A percentile compares a stretch with the other conserved stretches of the same genome.
phyloP scores from a whole-genome alignment of 345 rosid species.

The Linum usitatissimum region DNA sequence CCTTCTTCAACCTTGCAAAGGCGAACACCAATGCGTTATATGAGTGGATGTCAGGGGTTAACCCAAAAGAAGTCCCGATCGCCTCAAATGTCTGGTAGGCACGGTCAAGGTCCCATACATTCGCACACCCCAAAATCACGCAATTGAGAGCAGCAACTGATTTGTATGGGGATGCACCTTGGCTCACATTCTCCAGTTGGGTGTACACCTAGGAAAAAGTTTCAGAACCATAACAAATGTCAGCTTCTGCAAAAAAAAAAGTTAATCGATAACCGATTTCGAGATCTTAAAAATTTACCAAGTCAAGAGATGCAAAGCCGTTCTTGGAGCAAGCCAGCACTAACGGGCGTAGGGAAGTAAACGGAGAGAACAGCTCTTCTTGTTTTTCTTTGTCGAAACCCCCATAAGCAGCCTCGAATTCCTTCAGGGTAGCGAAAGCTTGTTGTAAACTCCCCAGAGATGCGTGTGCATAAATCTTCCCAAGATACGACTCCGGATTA shows the following conservation, averaged over 20 bases:
- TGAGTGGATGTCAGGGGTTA: slow-evolving; percentile 75
- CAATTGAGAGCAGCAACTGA: slow-evolving; percentile 93
- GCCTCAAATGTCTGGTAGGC: slow-evolving; percentile 97
- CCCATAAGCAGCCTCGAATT: slow-evolving; percentile 57
- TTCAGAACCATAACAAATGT: background rate
- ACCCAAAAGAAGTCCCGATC: slow-evolving; percentile 57
- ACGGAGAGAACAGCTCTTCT: slow-evolving; percentile 79
- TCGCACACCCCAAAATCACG: slow-evolving; percentile 83
- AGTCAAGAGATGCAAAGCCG: slow-evolving; percentile 78
- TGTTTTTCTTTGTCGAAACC: slow-evolving; percentile 26
- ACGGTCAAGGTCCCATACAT: slow-evolving; percentile 90
- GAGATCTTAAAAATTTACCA: slow-evolving; percentile 28
- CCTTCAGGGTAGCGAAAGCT: slow-evolving; percentile 57
- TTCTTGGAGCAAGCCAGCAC: slow-evolving; percentile 77
- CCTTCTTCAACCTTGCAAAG: slow-evolving; percentile 88
- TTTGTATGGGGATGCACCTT: slow-evolving; percentile 64
- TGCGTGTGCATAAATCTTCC: slow-evolving; percentile 72
- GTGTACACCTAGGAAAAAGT: slow-evolving; percentile 62
- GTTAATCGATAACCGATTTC: no score
- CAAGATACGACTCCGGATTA: slow-evolving; percentile 56
- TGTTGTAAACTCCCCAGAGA: slow-evolving; percentile 63
- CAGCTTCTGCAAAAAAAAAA: no score
- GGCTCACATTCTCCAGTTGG: slow-evolving; percentile 72
- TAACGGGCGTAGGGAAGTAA: slow-evolving; percentile 64
- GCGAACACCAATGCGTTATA: slow-evolving; percentile 73